Evolutionary conservation across 1,284 basidiomycete species (phyloP).

Genomic region (Inonotus hispidus): DNA sequence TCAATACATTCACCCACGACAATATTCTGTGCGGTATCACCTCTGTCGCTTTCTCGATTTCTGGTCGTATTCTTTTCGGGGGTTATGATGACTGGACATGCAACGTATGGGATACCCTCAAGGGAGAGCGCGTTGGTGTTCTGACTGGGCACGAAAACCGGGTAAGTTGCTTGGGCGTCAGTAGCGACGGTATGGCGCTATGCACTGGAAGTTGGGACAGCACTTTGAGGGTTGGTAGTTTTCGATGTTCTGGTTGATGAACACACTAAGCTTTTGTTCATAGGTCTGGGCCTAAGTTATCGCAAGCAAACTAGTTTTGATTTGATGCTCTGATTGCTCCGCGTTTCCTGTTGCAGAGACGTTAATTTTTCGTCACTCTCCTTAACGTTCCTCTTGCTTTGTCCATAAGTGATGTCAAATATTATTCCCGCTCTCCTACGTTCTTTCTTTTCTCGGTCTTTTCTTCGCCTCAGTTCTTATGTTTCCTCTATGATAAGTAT

Average conservation of each 20-base stretch:
- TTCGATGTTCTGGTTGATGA: not conserved
- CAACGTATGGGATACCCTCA: slow-evolving; percentile 99
- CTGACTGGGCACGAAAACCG: slow-evolving; percentile 97
- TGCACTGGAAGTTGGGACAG: slow-evolving; percentile 99
- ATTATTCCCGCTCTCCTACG: slow-evolving; percentile 40
- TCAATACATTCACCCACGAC: slow-evolving; percentile 96
- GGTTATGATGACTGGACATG: slow-evolving; percentile 99
- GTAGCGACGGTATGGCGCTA: slow-evolving; percentile 93
- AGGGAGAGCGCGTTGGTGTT: slow-evolving; percentile 96
- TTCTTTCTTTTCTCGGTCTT: slow-evolving; percentile 27
- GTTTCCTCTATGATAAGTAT: slow-evolving; percentile 14
- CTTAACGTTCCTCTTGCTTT: slow-evolving; percentile 26
- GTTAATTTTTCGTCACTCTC: slow-evolving; percentile 16
- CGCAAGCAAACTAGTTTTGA: not conserved
- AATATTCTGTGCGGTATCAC: slow-evolving; percentile 99
- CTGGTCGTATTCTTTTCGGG: slow-evolving; percentile 94
- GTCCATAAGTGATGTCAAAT: slow-evolving; percentile 35
- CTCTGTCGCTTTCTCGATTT: slow-evolving; percentile 96
- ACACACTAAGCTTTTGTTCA: not conserved
- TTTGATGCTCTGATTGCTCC: not conserved
- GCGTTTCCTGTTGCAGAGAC: slow-evolving; percentile 5
- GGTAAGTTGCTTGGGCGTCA: slow-evolving; percentile 94
- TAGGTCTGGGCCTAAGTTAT: slow-evolving; percentile 41
- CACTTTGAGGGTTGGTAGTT: slow-evolving; percentile 76
- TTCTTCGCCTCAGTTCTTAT: slow-evolving; percentile 20